Evolutionary conservation across 768 basidiomycete species (phyloP).

Genomic region (Candolleomyces eurysporus): DNA sequence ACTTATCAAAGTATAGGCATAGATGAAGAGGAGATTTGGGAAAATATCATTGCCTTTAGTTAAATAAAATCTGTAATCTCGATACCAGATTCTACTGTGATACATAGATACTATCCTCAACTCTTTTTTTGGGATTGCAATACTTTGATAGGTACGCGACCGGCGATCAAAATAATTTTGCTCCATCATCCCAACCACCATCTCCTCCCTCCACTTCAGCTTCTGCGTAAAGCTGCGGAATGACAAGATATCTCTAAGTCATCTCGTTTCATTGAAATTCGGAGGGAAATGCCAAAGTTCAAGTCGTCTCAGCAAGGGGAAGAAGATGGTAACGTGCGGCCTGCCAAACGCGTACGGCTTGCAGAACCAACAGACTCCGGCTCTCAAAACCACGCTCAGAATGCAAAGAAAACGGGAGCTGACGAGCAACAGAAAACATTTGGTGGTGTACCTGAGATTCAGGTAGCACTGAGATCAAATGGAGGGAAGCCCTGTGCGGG

Average conservation of each 20-base stretch:
- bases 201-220: background rate
- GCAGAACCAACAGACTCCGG: background rate
- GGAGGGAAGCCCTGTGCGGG: conserved; percentile 1
- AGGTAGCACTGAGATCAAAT: conserved; percentile 5
- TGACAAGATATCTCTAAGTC: background rate
- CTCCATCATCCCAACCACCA: background rate
- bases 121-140: too few relatives aligned
- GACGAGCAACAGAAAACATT: background rate
- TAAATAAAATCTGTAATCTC: too few relatives aligned
- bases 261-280: background rate
- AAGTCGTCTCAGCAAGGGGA: background rate
- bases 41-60: too few relatives aligned
- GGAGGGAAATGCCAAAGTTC: background rate
- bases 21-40: too few relatives aligned
- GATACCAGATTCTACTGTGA: too few relatives aligned
- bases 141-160: too few relatives aligned
- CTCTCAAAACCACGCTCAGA: background rate
- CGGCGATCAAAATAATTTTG: background rate
- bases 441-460: background rate
- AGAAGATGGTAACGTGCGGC: background rate
- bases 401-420: background rate
- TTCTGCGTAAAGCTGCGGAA: background rate
- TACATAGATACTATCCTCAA: too few relatives aligned
- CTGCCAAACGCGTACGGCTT: background rate
- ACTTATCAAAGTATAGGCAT: too few relatives aligned